Base-by-base conservation (phyloP, 495 filamentous ascomycete species). In the Physcia stellaris region DNA sequence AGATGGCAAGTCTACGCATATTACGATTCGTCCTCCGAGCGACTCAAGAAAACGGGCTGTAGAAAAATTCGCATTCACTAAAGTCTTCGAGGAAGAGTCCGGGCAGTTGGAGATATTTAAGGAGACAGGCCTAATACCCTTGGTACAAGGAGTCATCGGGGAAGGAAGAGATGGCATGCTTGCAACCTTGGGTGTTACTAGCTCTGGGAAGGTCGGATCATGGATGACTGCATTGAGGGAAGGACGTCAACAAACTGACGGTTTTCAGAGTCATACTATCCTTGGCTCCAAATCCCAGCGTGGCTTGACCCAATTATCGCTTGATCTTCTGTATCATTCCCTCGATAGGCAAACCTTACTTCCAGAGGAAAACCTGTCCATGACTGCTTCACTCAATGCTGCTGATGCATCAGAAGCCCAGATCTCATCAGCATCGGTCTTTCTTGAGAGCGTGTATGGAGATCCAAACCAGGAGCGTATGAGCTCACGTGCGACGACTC, bases 201-300 rank as follows among this genome's bases (percentile, higher is more conserved):
- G 90, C 13, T 92, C 83, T 44, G 90, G 90, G 51, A 98, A 98
- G 76, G 88, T 93, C 47, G 24, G 68, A 32, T 4, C 15, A 4
- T 16, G 20, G 17, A n/a, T n/a, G n/a, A n/a, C n/a, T n/a, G n/a
- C n/a, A n/a, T n/a, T n/a, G n/a, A n/a, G n/a, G n/a, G n/a, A n/a
- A n/a, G n/a, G n/a, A n/a, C n/a, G n/a, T n/a, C n/a, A n/a, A n/a
- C n/a, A n/a, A n/a, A n/a, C n/a, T n/a, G n/a, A n/a, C n/a, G n/a
- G n/a, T n/a, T n/a, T n/a, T 19, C 49, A 96, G 88, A 87, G 82
- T 46, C 86, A 98, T 54, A 98, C 90, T n/a, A 94, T 96, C 48
- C 71, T 98, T 9, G 90, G 90, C 36, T 87, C 83, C 13, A 79
- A 77, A 46, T 72, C 71, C 11, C 80, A 94, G 56, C 79, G 86